Percentiles rank a stretch among this genome's conserved stretches.
phyloP scores from a whole-genome alignment of 768 basidiomycete species.

The Lactarius tabidus region DNA sequence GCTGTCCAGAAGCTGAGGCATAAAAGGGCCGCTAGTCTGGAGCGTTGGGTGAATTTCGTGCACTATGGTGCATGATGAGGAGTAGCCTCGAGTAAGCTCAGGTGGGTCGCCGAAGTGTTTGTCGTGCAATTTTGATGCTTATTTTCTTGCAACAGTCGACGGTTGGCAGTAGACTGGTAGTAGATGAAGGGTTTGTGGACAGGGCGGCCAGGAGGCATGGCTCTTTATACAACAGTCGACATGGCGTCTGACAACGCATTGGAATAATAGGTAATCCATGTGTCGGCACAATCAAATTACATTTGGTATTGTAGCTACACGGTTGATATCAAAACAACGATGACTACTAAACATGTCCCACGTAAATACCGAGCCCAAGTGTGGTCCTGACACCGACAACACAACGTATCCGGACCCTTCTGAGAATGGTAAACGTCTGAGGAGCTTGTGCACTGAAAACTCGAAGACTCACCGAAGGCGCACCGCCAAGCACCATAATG shows the following conservation, averaged over 20 bases:
- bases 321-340: not conserved
- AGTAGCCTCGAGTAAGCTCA: not conserved
- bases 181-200: too few species aligned
- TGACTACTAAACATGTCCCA: not conserved
- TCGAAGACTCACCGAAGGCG: not conserved
- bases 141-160: not conserved
- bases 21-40: not conserved
- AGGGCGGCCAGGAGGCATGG: too few species aligned
- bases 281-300: not conserved
- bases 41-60: constrained; percentile 14
- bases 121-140: not conserved
- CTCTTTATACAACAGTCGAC: not conserved
- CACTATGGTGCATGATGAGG: constrained; percentile 5
- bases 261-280: not conserved
- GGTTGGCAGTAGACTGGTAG: too few species aligned
- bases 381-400: not conserved
- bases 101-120: not conserved
- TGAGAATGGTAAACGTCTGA: not conserved
- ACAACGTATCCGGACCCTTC: not conserved
- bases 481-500: constrained; percentile 6
- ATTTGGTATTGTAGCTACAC: not conserved
- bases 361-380: not conserved
- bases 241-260: not conserved
- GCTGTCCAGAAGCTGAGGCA: constrained; percentile 7
- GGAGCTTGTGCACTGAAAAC: not conserved